These are phyloP conservation scores for Pyrus betulifolia DNA, from an alignment of 306 rosid genomes.

Conservation along the genomic window DNA sequence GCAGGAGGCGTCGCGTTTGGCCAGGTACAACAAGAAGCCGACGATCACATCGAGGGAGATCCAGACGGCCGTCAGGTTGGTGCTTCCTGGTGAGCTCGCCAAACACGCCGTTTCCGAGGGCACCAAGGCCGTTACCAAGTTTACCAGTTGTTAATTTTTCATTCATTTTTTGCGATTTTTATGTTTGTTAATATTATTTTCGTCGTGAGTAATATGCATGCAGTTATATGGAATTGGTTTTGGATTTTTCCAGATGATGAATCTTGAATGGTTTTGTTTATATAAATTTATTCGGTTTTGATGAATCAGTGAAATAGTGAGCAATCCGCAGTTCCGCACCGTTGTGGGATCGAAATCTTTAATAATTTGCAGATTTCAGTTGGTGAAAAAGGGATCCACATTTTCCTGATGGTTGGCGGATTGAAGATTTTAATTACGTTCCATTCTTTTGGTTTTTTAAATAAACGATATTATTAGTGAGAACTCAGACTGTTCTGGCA, in stretches of 20 bases:
- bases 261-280: no score
- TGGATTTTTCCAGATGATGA: no score
- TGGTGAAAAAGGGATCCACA: no score
- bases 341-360: background rate
- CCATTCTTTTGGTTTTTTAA: no score
- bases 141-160: conserved; percentile 49
- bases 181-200: no score
- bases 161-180: no score
- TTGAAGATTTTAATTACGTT: no score
- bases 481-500: no score
- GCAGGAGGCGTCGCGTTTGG: conserved; percentile 57
- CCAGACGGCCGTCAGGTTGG: conserved; percentile 69
- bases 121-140: conserved; percentile 70
- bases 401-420: background rate
- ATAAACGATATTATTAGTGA: no score
- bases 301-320: background rate
- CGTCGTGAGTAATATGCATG: background rate
- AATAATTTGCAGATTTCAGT: no score
- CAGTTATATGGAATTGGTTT: background rate
- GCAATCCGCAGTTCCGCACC: background rate
- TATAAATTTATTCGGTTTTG: background rate
- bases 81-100: conserved; percentile 68
- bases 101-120: conserved; percentile 82
- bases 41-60: conserved; percentile 69
- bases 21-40: conserved; percentile 67